Evolutionary conservation across 495 filamentous ascomycete genomes (phyloP).

Genomic region (Neurospora sp.): DNA sequence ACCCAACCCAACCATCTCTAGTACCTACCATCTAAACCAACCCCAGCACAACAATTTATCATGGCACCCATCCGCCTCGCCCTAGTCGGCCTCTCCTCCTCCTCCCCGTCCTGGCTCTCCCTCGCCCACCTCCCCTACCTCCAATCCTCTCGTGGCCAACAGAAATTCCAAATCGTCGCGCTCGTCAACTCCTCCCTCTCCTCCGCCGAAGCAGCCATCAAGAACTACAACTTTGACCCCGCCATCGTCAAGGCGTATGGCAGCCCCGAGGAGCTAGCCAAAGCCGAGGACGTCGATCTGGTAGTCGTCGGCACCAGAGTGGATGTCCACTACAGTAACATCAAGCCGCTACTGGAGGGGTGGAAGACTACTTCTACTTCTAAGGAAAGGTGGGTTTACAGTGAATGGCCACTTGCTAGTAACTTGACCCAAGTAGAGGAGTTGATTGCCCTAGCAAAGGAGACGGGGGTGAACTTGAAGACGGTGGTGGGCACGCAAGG

Average conservation of each 20-base stretch:
- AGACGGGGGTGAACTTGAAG: constrained; percentile 21
- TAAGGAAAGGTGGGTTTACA: constrained; percentile 25
- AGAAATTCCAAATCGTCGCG: constrained; percentile 45
- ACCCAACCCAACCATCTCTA: no score
- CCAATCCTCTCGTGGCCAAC: constrained; percentile 23
- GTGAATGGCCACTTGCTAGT: constrained; percentile 48
- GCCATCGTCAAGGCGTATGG: constrained; percentile 39
- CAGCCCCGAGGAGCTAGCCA: constrained; percentile 35
- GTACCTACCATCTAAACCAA: not conserved
- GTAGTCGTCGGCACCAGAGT: constrained; percentile 47
- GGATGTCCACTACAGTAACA: constrained; percentile 37
- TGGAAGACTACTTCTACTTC: constrained; percentile 32
- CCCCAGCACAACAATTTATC: not conserved
- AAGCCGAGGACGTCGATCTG: constrained; percentile 43
- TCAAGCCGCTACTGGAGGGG: constrained; percentile 34
- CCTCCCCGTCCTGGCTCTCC: constrained; percentile 42
- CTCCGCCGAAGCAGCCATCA: constrained; percentile 40
- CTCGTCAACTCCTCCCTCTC: constrained; percentile 46
- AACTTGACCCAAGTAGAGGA: constrained; percentile 27
- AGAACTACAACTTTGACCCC: constrained; percentile 30
- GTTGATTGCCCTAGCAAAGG: constrained; percentile 27
- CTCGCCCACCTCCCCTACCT: constrained; percentile 48
- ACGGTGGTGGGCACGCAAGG: constrained; percentile 46
- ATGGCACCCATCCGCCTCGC: constrained; percentile 40
- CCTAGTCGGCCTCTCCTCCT: constrained; percentile 47